These are phyloP conservation scores for Carpinus fangiana DNA, from an alignment of 306 rosid species.

Conservation along the genomic window DNA sequence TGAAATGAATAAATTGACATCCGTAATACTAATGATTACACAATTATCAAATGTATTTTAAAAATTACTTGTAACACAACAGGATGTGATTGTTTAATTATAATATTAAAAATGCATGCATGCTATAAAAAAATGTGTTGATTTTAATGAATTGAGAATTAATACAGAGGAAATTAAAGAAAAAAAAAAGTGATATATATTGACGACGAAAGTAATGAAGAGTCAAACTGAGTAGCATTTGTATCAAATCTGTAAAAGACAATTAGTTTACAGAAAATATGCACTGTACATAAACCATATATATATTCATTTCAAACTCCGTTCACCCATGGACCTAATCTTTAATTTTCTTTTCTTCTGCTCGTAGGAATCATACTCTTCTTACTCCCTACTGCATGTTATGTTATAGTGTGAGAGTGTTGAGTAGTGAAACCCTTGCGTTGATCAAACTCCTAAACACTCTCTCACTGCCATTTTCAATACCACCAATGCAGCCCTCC, in stretches of 20 bases:
- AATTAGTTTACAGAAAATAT: not conserved
- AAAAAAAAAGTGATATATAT: no score
- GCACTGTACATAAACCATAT: not conserved
- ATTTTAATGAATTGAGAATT: no score
- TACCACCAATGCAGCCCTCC: constrained; percentile 45
- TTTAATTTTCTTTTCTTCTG: constrained; percentile 2
- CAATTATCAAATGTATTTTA: no score
- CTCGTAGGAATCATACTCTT: not conserved
- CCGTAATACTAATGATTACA: no score
- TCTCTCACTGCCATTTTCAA: constrained; percentile 50
- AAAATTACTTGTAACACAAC: no score
- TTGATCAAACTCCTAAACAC: constrained; percentile 72
- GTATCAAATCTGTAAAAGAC: not conserved
- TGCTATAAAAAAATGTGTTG: no score
- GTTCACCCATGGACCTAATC: constrained; percentile 8
- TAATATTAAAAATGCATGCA: no score
- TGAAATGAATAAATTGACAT: no score
- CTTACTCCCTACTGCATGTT: not conserved
- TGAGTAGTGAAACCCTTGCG: constrained; percentile 67
- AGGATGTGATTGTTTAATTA: no score
- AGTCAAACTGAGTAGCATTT: not conserved
- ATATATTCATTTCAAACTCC: not conserved
- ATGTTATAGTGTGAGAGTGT: constrained; percentile 44
- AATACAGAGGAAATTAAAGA: no score
- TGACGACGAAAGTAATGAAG: not conserved